Evolutionary conservation across 352 stramenopile species (phyloP), one percentile per base, ranked within the genome.

Genomic region (Globisporangium paddicum): DNA sequence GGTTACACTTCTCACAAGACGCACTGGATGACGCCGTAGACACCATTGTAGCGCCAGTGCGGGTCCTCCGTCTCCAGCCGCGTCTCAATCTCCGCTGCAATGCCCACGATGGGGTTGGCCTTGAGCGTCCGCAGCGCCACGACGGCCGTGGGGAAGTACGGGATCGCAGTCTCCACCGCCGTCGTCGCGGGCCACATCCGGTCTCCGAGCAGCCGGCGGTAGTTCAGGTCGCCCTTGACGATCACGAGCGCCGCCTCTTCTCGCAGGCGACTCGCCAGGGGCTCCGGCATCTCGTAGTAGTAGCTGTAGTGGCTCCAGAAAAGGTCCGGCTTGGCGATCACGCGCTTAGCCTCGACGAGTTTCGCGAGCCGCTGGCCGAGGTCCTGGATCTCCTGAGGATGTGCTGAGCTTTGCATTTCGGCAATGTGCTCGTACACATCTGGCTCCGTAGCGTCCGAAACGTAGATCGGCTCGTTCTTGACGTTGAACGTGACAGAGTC

Each of bases 151-250:
- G 80, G 75, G 45, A 90, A 93, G 62, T 88, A 96, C 26, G 82
- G 69, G 16, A 92, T 69, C 4, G 98, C 89, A 30, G 96, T 71
- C 21, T 85, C 60, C 50, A 98, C 88, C 0, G 85, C 82, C 14
- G 78, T 94, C 16, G 82, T 80, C 23, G 88, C 76, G 2, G 79
- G 75, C 94, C 95, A 99, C 58, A 90, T 66, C 28, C 93, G 80
- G 67, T 99, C 97, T 5, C 95, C 95, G 1, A 98, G 69, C 16
- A 99, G 62, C 7, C 96, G 86, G n/a, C 96, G 82, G 72, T 99
- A 99, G 68, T 99, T 99, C 40, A 97, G 90, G 68, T 99, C 96
- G 19, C 96, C 96, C 72, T 99, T 99, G 16, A 98, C 77, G 72
- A 99, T 97, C 47, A 97, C 89, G 21, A 99, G 76, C 45, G 90